Base-by-base conservation (phyloP, 2,329 filamentous ascomycete genomes). In the Elsinoe fawcettii region DNA sequence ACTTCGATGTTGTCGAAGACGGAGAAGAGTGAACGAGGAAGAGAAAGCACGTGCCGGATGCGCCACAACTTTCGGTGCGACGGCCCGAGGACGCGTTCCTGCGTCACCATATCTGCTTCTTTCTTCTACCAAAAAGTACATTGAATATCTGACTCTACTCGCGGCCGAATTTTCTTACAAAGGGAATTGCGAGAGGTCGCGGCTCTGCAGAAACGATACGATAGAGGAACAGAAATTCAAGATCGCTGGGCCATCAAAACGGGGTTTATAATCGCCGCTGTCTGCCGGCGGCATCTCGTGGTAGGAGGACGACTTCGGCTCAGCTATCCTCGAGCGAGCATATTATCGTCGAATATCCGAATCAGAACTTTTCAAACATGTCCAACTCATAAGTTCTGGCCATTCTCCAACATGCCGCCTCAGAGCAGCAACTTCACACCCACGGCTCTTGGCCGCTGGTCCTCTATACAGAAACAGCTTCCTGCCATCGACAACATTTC, bases 391-490 rank as follows among this genome's bases (percentile, higher is more conserved):
- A 12, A 14, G 12, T 8, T 16, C 11, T 11, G 18, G 9, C 16
- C 14, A 14, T 53, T 34, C 18, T 39, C 6, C 5, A 39, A 12
- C 12, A 53, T 53, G 49, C 20, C 49, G 16, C 32, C 49, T 9
- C 49, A 37, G 49, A 23, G 49, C 49, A 30, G 12, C 18, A 39
- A 36, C 14, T 53, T 53, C 18, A 95, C 89, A 1, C 72, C 87
- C 59, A 95, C 89, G 14, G 82, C 86, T 41, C 75, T 96, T 61
- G 86, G 85, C 71, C 79, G 91, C 63, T 96, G 91, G 91, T 95
- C 89, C 39, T 83, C 90, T 64, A 75, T 85, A 60, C 83, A 84
- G 66, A 86, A 83, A 67, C 80, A 85, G 60, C 77, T 93, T 32
- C 88, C 90, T 65, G 80, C 82, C 30, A 78, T 84, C 9, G 77